Evolutionary conservation across 1,139 yeast genomes (phyloP).

Genomic region (Taphrina sp.): DNA sequence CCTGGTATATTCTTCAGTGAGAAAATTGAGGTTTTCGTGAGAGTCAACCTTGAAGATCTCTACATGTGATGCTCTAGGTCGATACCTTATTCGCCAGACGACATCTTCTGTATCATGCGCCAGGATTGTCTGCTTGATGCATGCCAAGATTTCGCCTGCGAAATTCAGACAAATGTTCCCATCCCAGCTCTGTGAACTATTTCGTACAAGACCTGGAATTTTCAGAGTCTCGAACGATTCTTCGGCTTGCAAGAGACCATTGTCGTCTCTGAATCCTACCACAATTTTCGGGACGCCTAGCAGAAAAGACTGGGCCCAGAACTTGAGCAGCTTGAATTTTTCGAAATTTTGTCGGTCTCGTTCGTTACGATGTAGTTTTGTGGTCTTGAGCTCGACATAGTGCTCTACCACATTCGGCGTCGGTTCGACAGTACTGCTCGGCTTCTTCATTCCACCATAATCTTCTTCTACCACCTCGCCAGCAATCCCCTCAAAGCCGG

Average conservation of each 20-base stretch:
- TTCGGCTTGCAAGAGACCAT: conserved; percentile 58
- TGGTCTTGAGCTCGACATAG: conserved; percentile 83
- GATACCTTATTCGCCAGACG: conserved; percentile 23
- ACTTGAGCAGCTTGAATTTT: conserved; percentile 58
- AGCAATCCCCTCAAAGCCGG: conserved; percentile 34
- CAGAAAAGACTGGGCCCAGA: conserved; percentile 94
- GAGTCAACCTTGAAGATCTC: conserved; percentile 3
- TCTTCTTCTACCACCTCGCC: conserved; percentile 35
- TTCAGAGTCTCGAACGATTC: conserved; percentile 78
- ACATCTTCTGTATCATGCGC: neutral
- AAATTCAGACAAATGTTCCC: conserved; percentile 27
- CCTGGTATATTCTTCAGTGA: conserved; percentile 15
- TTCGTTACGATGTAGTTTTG: conserved; percentile 55
- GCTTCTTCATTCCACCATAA: conserved; percentile 7
- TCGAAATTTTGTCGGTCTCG: conserved; percentile 64
- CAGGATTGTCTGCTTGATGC: conserved; percentile 7
- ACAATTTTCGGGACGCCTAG: conserved; percentile 75
- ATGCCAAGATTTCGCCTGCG: conserved; percentile 14
- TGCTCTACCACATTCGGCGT: conserved; percentile 54
- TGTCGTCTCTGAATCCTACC: conserved; percentile 83
- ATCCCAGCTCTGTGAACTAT: conserved; percentile 41
- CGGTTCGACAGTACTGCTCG: neutral
- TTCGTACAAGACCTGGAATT: conserved; percentile 61
- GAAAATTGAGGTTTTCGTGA: conserved; percentile 11
- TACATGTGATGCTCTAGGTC: neutral